phyloP scores from a whole-genome alignment of 345 rosid genomes.

The Streptanthus diversifolius region DNA sequence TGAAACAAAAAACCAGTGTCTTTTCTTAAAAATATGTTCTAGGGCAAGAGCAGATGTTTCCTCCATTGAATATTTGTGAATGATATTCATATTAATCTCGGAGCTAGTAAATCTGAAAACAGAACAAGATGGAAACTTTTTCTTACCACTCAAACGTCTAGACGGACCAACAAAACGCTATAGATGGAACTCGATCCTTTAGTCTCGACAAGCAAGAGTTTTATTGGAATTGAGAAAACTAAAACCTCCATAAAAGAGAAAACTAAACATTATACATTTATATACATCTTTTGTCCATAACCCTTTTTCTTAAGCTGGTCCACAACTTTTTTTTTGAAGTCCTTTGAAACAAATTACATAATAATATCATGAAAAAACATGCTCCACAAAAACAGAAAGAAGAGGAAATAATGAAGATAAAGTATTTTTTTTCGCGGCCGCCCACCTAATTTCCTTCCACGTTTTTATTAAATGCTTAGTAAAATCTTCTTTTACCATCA shows the following conservation, averaged over 20 bases:
- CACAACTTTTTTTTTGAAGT: not conserved
- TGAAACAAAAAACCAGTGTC: not conserved
- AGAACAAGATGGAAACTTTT: not conserved
- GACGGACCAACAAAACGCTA: not conserved
- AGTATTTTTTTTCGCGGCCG: not conserved
- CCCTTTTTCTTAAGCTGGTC: not conserved
- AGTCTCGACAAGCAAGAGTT: not conserved
- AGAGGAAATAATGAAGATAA: not conserved
- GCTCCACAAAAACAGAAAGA: not conserved
- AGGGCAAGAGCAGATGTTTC: not conserved
- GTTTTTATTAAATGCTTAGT: not conserved
- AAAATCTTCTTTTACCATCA: not conserved
- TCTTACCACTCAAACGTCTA: not conserved
- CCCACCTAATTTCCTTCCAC: constrained; percentile 26
- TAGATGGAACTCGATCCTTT: not conserved
- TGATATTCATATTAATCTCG: not conserved
- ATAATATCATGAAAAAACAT: not conserved
- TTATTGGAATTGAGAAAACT: not conserved
- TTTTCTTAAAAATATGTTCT: not conserved
- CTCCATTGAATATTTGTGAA: not conserved
- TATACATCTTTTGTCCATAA: not conserved
- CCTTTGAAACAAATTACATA: not conserved
- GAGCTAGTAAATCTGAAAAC: not conserved
- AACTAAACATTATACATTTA: not conserved
- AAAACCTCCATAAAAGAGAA: not conserved